These are phyloP conservation scores for Aspergillus luchuensis DNA, from an alignment of 2,329 filamentous ascomycete species.

Conservation along the genomic window DNA sequence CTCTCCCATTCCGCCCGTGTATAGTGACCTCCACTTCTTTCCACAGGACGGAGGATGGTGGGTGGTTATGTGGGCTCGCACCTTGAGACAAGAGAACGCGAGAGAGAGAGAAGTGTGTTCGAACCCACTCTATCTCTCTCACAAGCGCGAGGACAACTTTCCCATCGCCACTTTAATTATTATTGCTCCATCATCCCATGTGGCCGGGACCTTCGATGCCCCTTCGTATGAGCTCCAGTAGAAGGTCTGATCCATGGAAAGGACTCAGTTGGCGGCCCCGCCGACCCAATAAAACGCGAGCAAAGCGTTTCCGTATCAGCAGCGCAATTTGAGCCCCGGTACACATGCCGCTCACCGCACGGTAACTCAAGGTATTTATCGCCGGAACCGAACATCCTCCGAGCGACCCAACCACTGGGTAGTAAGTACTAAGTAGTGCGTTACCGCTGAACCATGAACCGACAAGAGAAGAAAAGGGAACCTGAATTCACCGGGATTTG, in stretches of 20 bases:
- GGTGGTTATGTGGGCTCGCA: too few species aligned
- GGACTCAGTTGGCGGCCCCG: neutral
- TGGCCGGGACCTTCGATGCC: constrained; percentile 2
- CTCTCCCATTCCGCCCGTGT: neutral
- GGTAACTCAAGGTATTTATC: constrained; percentile 3
- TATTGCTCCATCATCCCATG: constrained; percentile 1
- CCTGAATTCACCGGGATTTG: constrained; percentile 13
- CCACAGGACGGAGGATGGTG: neutral
- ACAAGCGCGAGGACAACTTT: neutral
- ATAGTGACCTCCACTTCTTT: constrained; percentile 3
- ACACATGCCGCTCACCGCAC: constrained; percentile 4
- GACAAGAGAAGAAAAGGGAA: neutral
- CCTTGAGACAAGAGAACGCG: neutral
- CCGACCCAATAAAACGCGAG: constrained; percentile 11
- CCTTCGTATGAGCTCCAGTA: constrained; percentile 13
- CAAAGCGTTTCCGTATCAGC: neutral
- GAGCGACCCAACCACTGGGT: constrained; percentile 6
- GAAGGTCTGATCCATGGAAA: constrained; percentile 20
- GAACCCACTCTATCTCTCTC: neutral
- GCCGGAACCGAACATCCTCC: constrained; percentile 22
- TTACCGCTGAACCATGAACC: constrained; percentile 5
- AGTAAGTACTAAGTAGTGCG: neutral
- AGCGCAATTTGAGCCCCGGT: neutral
- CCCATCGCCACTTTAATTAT: constrained; percentile 16
- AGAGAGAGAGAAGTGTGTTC: neutral